phyloP scores from a whole-genome alignment of 306 rosid species.

The Cicer judaicum region DNA sequence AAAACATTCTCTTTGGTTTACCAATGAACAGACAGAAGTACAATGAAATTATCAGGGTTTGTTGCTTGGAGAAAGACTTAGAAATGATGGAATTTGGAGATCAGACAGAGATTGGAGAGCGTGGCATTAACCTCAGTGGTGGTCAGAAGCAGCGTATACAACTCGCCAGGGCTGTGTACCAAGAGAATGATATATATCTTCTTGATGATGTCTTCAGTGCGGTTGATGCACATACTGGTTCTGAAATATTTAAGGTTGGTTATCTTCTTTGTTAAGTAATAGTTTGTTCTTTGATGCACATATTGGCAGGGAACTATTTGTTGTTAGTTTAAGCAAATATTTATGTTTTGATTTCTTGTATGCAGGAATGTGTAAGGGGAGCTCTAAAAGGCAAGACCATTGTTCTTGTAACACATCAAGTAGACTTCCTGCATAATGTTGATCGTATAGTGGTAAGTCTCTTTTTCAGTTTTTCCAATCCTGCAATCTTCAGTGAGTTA shows the following conservation, averaged over 20 bases:
- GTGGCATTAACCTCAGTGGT: conserved; percentile 95
- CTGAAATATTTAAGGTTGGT: conserved; percentile 85
- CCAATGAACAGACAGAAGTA: conserved; percentile 78
- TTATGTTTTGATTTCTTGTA: not conserved
- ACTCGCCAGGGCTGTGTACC: conserved; percentile 93
- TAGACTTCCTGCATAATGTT: conserved; percentile 93
- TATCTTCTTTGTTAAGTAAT: not conserved
- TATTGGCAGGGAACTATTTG: too few species aligned
- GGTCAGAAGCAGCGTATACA: conserved; percentile 98
- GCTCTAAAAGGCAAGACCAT: conserved; percentile 77
- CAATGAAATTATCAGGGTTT: conserved; percentile 71
- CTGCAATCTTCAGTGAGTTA: not conserved
- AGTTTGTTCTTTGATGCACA: too few species aligned
- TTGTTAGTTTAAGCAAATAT: too few species aligned
- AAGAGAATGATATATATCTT: conserved; percentile 85
- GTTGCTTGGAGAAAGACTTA: conserved; percentile 88
- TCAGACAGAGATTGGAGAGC: conserved; percentile 98
- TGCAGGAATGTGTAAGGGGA: conserved; percentile 96
- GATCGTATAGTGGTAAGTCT: conserved; percentile 75
- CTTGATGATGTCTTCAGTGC: conserved; percentile 97
- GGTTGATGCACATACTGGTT: conserved; percentile 97
- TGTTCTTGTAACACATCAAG: conserved; percentile 94
- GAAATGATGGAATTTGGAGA: conserved; percentile 96
- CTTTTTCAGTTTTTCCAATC: not conserved
- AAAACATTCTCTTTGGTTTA: conserved; percentile 80